Percentiles rank a stretch among this genome's conserved stretches.
phyloP scores from a whole-genome alignment of 2,329 filamentous ascomycete species.

The Nothophaeocryptopus gaeumannii region DNA sequence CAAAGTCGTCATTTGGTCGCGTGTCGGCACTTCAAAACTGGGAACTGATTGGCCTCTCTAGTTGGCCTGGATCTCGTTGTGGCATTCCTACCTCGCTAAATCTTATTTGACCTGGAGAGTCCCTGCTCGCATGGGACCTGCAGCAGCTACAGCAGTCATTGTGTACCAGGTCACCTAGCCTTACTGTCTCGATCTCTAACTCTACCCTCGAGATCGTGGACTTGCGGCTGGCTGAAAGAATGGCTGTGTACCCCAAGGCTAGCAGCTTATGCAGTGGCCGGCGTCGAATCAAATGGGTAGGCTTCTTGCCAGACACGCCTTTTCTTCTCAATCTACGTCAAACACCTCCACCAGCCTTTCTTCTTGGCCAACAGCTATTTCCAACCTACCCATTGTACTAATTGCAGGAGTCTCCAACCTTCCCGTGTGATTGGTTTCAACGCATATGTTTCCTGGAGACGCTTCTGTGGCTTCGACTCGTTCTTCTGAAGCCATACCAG shows the following conservation, averaged over 20 bases:
- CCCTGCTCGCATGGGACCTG: conserved; percentile 17
- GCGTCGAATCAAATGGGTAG: conserved; percentile 12
- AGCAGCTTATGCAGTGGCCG: conserved; percentile 12
- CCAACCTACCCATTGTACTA: not conserved
- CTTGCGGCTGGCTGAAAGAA: conserved; percentile 19
- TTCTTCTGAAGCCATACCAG: not conserved
- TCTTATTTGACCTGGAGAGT: conserved; percentile 13
- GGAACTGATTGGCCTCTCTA: conserved; percentile 17
- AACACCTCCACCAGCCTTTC: conserved; percentile 9
- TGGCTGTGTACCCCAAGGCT: conserved; percentile 7
- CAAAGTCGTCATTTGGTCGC: conserved; percentile 17
- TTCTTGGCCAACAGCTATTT: conserved; percentile 6
- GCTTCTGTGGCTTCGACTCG: no score
- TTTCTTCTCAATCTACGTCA: conserved; percentile 10
- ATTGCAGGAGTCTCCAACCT: no score
- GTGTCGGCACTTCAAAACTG: conserved; percentile 17
- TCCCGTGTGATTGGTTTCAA: no score
- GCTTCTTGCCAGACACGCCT: conserved; percentile 12
- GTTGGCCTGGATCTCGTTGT: conserved; percentile 5
- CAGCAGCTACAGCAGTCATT: conserved; percentile 9
- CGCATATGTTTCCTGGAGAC: no score
- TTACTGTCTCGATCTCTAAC: conserved; percentile 19
- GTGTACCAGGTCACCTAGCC: conserved; percentile 16
- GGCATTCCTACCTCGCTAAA: conserved; percentile 11
- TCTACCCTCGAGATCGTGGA: conserved; percentile 18